These are phyloP conservation scores for Cystofilobasidium ferigula DNA, from an alignment of 768 basidiomycete genomes.

Conservation along the genomic window DNA sequence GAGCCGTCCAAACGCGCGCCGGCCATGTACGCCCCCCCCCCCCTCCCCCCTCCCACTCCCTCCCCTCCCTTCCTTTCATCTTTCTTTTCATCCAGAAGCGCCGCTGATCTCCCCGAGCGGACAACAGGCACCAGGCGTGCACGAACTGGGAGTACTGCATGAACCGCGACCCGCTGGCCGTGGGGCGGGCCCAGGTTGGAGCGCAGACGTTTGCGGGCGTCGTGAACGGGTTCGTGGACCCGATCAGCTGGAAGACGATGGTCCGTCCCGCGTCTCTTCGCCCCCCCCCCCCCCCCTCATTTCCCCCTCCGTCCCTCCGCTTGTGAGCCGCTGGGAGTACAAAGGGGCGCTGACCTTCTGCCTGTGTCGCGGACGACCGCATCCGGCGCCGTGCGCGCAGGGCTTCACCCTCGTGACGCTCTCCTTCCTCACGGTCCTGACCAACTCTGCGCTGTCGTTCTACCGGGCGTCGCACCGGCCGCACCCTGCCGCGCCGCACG, in stretches of 20 bases:
- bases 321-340: too few relatives aligned
- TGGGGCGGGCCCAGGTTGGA: constrained; percentile 77
- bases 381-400: not conserved
- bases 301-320: not conserved
- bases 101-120: too few relatives aligned
- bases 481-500: not conserved
- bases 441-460: constrained; percentile 24
- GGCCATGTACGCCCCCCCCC: constrained; percentile 49
- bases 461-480: constrained; percentile 17
- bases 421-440: constrained; percentile 22
- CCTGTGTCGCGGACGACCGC: not conserved
- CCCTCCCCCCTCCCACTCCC: not conserved
- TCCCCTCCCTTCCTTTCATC: not conserved
- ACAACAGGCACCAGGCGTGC: constrained; percentile 61
- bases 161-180: constrained; percentile 80
- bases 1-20: constrained; percentile 59
- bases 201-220: constrained; percentile 94
- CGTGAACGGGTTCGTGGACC: constrained; percentile 91
- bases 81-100: not conserved
- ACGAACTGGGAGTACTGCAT: constrained; percentile 85
- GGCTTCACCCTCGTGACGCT: constrained; percentile 22
- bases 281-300: not conserved
- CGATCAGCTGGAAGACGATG: constrained; percentile 93
- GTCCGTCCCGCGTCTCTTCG: constrained; percentile 43
- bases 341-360: not conserved